Base-by-base conservation (phyloP, 2,329 filamentous ascomycete species). In the Sphaerostilbella broomeana region DNA sequence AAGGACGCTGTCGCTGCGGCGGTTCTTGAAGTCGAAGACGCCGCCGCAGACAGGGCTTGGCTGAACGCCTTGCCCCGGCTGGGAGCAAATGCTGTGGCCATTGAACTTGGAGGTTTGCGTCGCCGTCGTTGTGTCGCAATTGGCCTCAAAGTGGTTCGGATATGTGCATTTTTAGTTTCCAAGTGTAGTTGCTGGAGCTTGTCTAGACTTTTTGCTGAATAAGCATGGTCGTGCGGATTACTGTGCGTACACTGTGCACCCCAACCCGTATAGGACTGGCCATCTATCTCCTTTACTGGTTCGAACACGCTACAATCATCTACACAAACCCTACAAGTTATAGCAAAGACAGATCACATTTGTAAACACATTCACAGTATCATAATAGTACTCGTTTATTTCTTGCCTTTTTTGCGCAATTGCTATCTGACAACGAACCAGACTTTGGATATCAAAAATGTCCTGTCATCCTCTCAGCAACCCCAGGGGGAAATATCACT, bases 51-150 rank as follows among this genome's bases (percentile, higher is more conserved):
- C 33, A 77, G 57, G 47, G 75, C 71, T 64, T 73, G 72, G 54
- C 73, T 71, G 49, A 83, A 63, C 50, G 70, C 72, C 62, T 72
- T 75, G 54, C 73, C 72, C 59, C 79, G 70, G 53, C 76, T 72
- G 49, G 77, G 73, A 51, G 73, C 74, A 56, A 86, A 71, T 80
- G 87, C 86, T 50, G 57, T 49, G 48, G 57, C 56, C 57, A 63
- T 64, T 56, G 55, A 20, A n/a, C 4, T 18, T 21, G 16, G 18
- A 13, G 12, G 16, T 48, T 18, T 38, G 22, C 12, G 40, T 40
- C 36, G n/a, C n/a, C n/a, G n/a, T n/a, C n/a, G n/a, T n/a, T n/a
- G n/a, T 28, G 22, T 28, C 38, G 31, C 31, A 35, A 35, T 35
- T 22, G 11, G n/a, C n/a, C n/a, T n/a, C n/a, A n/a, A n/a, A n/a